These are phyloP conservation scores for Fragaria vesca DNA, from an alignment of 306 rosid genomes.

Conservation along the genomic window DNA sequence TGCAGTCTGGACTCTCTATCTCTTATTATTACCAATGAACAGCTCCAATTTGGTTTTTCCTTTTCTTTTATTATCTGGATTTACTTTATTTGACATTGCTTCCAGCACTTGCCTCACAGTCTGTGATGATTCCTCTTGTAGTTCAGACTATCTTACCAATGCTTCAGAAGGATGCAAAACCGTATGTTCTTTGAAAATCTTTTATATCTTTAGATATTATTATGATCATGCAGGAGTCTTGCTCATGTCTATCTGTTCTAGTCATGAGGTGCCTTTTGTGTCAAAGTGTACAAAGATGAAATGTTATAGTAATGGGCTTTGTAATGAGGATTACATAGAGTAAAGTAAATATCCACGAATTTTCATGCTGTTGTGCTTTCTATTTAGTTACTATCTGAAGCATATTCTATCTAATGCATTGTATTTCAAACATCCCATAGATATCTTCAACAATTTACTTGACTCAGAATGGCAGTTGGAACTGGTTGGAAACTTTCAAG, in stretches of 20 bases:
- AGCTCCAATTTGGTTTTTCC: slow-evolving; percentile 12
- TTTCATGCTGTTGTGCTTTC: too few relatives aligned
- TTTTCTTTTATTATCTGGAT: not conserved
- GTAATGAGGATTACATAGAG: not conserved
- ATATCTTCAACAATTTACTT: slow-evolving; percentile 5
- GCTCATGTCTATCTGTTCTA: not conserved
- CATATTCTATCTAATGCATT: too few relatives aligned
- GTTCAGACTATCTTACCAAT: slow-evolving; percentile 86
- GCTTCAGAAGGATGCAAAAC: slow-evolving; percentile 74
- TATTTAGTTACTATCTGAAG: too few relatives aligned
- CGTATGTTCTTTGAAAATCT: slow-evolving; percentile 43
- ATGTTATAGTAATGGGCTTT: not conserved
- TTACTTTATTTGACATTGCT: slow-evolving; percentile 57
- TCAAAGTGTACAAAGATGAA: not conserved
- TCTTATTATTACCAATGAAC: not conserved
- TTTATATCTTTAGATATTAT: not conserved
- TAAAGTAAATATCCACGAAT: slow-evolving; percentile 22
- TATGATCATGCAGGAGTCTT: not conserved
- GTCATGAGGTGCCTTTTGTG: slow-evolving; percentile 6
- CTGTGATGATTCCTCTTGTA: slow-evolving; percentile 79
- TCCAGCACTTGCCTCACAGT: slow-evolving; percentile 86
- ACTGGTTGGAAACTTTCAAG: too few relatives aligned
- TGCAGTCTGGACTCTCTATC: slow-evolving; percentile 10
- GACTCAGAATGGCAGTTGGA: too few relatives aligned
- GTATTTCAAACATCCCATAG: too few relatives aligned